Percentiles rank a stretch among this genome's conserved stretches.
phyloP scores from a whole-genome alignment of 148 eudicot genomes.

The Heliamphora exappendiculata region DNA sequence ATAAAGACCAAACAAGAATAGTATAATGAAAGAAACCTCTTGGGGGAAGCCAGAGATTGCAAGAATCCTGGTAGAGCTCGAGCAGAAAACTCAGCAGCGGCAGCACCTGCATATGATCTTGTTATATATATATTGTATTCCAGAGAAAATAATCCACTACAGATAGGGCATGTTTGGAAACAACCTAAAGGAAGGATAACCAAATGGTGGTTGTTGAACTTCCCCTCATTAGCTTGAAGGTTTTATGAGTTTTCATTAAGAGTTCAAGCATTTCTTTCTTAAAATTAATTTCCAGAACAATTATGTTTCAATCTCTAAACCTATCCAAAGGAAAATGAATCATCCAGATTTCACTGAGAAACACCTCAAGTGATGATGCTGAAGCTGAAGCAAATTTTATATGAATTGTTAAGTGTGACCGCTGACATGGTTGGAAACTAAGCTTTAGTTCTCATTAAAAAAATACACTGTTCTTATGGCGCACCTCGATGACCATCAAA shows the following conservation, averaged over 20 bases:
- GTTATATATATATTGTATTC: neutral
- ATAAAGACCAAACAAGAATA: neutral
- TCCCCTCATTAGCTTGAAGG: neutral
- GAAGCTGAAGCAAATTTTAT: neutral
- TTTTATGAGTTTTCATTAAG: neutral
- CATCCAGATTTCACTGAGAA: neutral
- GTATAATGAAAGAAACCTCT: constrained; percentile 35
- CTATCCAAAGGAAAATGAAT: neutral
- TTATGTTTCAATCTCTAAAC: neutral
- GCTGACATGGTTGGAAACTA: neutral
- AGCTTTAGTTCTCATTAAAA: neutral
- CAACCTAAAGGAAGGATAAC: neutral
- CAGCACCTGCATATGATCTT: constrained; percentile 59
- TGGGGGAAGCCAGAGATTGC: constrained; percentile 28
- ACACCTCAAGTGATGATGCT: neutral
- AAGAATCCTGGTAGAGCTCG: constrained; percentile 72
- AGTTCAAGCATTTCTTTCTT: neutral
- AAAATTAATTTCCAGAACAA: neutral
- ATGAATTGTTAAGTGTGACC: neutral
- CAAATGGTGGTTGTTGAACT: neutral
- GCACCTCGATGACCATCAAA: constrained; percentile 99
- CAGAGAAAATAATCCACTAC: neutral
- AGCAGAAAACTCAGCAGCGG: constrained; percentile 93
- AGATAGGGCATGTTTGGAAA: neutral
- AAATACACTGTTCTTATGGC: neutral